A percentile compares a stretch with the other conserved stretches of the same genome.
Evolutionary conservation across 805 yeast genomes (phyloP).

Genomic region (Wickerhamiella azyma): DNA sequence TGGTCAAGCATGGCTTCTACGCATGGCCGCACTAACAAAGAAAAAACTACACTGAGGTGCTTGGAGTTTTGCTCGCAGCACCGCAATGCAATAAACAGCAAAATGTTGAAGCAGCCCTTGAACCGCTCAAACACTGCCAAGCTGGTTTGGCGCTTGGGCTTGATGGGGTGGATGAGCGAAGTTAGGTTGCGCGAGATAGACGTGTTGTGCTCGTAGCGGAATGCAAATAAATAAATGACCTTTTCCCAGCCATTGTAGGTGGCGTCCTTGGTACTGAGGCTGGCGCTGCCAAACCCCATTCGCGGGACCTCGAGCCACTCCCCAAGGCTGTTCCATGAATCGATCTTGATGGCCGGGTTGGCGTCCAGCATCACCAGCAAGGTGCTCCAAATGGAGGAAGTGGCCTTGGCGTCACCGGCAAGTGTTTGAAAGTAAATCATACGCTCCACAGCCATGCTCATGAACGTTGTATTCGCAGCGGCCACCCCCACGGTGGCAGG

Average conservation of each 20-base stretch:
- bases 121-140: not conserved
- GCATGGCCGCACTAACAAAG: not conserved
- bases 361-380: constrained; percentile 3
- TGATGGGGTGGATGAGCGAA: constrained; percentile 10
- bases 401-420: constrained; percentile 9
- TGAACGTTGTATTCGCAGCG: not conserved
- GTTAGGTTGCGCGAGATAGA: constrained; percentile 4
- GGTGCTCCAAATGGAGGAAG: constrained; percentile 6
- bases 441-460: not conserved
- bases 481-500: too few species aligned
- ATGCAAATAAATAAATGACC: constrained; percentile 9
- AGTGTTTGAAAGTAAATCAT: not conserved
- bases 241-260: constrained; percentile 12
- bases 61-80: constrained; percentile 2
- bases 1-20: not conserved
- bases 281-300: constrained; percentile 6
- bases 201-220: constrained; percentile 7
- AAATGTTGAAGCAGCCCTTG: not conserved
- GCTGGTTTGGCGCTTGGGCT: not conserved
- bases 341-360: constrained; percentile 5
- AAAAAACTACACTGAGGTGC: not conserved
- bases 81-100: constrained; percentile 2
- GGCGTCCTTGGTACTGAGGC: constrained; percentile 7
- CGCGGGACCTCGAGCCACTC: constrained; percentile 14
- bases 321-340: constrained; percentile 6